Evolutionary conservation across 164 flowering plant species (phyloP), one percentile per base, ranked within the genome.

Genomic region (Sedum album): DNA sequence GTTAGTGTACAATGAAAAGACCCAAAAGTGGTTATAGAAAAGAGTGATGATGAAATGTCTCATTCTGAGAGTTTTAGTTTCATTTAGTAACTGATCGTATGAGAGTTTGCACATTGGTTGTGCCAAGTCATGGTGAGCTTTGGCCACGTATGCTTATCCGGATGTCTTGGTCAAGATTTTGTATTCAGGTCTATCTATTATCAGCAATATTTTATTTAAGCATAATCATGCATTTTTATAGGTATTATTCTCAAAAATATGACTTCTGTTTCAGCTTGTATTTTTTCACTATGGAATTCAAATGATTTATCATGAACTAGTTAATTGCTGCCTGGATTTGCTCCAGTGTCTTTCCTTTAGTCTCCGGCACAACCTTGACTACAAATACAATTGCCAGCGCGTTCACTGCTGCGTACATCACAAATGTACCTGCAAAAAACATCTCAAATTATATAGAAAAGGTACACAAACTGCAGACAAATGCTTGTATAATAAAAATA

Each of bases 261-360:
- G n/a, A n/a, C n/a, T n/a, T n/a, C n/a, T n/a, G n/a, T n/a, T n/a
- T n/a, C n/a, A n/a, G n/a, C n/a, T n/a, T n/a, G n/a, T n/a, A n/a
- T n/a, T n/a, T n/a, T 35, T 35, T 35, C 7, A 7, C 7, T 35
- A 35, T 3, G 38, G 7, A 35, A 35, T 41, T 8, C 15, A 41
- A 8, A 9, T 41, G 15, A 11, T 2, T 51, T 9, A 51, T 51
- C 25, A 51, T n/a, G 57, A 62, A 62, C 36, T 62, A 53, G 51
- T 72, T 86, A 46, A 89, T 80, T 66, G 88, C 75, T 31, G 85
- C 82, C 74, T 91, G 96, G 49, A 93, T 86, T 66, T 90, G 87
- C 73, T 93, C 96, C 66, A 88, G 79, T 38, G 89, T 87, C 70
- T 82, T 80, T 35, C 98, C 95, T 70, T 90, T 93, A 2, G 96